Evolutionary conservation across 352 stramenopile species (phyloP).

Genomic region (Pythium monospermum): DNA sequence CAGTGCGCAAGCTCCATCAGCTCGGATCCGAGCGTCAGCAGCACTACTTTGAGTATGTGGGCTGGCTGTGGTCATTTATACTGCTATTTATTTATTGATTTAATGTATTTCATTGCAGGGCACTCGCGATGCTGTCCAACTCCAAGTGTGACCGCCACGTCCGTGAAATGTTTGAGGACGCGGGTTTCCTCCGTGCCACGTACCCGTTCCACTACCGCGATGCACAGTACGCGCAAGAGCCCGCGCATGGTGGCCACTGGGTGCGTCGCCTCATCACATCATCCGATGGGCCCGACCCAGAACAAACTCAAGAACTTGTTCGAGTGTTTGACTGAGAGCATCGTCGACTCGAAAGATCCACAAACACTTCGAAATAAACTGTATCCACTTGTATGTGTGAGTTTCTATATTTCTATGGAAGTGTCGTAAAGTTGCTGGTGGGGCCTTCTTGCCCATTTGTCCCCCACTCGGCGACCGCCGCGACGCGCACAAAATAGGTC

Average conservation of each 20-base stretch:
- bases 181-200: slow-evolving; percentile 41
- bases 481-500: slow-evolving; percentile 74
- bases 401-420: not conserved
- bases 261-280: slow-evolving; percentile 18
- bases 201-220: slow-evolving; percentile 62
- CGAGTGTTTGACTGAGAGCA: slow-evolving; percentile 12
- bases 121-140: slow-evolving; percentile 11
- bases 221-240: slow-evolving; percentile 49
- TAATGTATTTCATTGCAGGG: too few relatives aligned
- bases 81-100: too few relatives aligned
- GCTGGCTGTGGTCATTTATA: not conserved
- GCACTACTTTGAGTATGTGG: slow-evolving; percentile 18
- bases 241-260: slow-evolving; percentile 12
- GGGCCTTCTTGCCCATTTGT: slow-evolving; percentile 50
- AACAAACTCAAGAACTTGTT: slow-evolving; percentile 18
- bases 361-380: not conserved
- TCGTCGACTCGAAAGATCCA: not conserved
- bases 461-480: slow-evolving; percentile 55
- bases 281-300: not conserved
- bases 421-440: slow-evolving; percentile 66
- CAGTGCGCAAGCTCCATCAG: slow-evolving; percentile 63
- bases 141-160: slow-evolving; percentile 40
- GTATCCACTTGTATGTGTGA: not conserved
- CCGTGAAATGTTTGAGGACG: slow-evolving; percentile 68
- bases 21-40: slow-evolving; percentile 33